A percentile compares a stretch with the other conserved stretches of the same genome.
phyloP scores from a whole-genome alignment of 305 asterid species.

The Ajuga reptans region DNA sequence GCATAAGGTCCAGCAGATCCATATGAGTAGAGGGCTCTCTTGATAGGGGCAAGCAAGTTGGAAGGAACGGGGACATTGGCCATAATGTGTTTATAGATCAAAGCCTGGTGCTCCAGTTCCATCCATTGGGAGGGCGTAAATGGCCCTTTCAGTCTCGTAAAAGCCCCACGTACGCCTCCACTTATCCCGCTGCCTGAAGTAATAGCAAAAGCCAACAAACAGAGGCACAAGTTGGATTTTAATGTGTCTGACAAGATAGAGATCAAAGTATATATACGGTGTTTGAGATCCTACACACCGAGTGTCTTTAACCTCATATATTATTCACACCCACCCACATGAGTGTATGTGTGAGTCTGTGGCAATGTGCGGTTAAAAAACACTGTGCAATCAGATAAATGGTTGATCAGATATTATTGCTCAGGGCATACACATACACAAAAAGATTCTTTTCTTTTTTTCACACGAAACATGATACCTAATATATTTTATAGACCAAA shows the following conservation, averaged over 20 bases:
- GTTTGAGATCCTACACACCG: too few species aligned
- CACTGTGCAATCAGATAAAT: too few species aligned
- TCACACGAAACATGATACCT: neutral
- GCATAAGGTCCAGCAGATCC: conserved; percentile 46
- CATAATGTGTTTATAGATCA: conserved; percentile 69
- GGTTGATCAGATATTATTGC: neutral
- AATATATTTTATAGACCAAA: conserved; percentile 25
- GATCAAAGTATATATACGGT: neutral
- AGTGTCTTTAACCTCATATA: too few species aligned
- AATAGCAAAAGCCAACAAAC: conserved; percentile 3
- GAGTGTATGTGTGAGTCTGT: too few species aligned
- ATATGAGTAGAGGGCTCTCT: conserved; percentile 54
- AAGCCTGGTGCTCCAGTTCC: conserved; percentile 83
- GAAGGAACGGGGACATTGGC: conserved; percentile 77
- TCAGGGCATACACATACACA: neutral
- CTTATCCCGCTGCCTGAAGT: conserved; percentile 40
- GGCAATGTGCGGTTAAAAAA: too few species aligned
- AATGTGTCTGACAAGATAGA: neutral
- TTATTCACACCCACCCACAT: too few species aligned
- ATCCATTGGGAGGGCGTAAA: conserved; percentile 88
- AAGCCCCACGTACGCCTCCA: conserved; percentile 40
- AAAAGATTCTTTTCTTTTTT: too few species aligned
- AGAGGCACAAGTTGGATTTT: neutral
- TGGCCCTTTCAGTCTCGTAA: conserved; percentile 55
- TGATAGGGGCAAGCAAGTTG: conserved; percentile 59